These are phyloP conservation scores for Lipomyces starkeyi DNA, from an alignment of 805 yeast genomes.

Conservation along the genomic window DNA sequence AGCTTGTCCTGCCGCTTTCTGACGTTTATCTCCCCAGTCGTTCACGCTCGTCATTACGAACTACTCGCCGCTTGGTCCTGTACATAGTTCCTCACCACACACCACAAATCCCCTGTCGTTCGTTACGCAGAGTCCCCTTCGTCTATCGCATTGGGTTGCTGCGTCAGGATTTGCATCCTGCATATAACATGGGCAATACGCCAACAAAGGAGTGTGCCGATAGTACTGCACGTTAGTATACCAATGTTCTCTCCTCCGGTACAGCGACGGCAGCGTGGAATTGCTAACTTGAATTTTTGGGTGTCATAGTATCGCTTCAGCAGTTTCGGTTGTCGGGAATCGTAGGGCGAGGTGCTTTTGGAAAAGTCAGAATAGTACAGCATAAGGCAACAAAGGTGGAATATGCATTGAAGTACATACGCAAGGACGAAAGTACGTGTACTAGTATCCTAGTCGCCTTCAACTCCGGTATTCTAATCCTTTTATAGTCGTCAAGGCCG, in stretches of 20 bases:
- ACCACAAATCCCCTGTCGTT: not conserved
- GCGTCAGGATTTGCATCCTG: not conserved
- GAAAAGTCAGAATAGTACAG: constrained; percentile 66
- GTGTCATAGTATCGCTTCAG: constrained; percentile 26
- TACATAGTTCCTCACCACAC: not conserved
- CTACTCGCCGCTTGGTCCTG: not conserved
- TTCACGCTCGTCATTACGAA: not conserved
- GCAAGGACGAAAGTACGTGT: constrained; percentile 36
- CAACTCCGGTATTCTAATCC: not conserved
- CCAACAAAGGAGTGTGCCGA: constrained; percentile 4
- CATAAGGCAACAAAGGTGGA: constrained; percentile 30
- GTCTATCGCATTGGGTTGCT: not conserved
- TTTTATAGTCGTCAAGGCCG: constrained; percentile 29
- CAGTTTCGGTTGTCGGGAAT: constrained; percentile 55
- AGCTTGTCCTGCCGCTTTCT: not conserved
- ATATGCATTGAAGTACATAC: constrained; percentile 44
- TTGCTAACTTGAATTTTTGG: not conserved
- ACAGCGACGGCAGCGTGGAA: not conserved
- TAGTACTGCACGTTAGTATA: not conserved
- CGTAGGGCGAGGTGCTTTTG: constrained; percentile 84
- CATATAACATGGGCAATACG: constrained; percentile 7
- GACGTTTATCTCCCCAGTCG: not conserved
- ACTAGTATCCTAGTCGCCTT: not conserved
- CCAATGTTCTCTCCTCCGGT: not conserved
- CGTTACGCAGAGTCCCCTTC: not conserved